These are phyloP conservation scores for Triticum timopheevii DNA, from an alignment of 176 grass and related monocot genomes.

Conservation along the genomic window DNA sequence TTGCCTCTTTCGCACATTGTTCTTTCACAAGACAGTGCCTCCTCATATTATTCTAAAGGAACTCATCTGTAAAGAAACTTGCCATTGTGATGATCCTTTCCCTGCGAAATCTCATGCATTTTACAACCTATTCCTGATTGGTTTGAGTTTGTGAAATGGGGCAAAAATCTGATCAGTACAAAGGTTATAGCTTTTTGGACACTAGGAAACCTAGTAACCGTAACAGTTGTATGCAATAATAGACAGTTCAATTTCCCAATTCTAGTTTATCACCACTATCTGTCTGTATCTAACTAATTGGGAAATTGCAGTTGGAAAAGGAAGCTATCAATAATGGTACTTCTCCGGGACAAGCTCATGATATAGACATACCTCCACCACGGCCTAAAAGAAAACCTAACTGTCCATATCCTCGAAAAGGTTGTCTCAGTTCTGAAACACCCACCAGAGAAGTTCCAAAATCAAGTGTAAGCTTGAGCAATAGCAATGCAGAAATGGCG, in stretches of 20 bases:
- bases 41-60: background rate
- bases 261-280: conserved; percentile 19
- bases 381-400: conserved; percentile 95
- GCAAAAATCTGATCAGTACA: background rate
- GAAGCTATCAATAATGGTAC: conserved; percentile 78
- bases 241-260: background rate
- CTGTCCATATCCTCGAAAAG: conserved; percentile 85
- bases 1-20: background rate
- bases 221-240: background rate
- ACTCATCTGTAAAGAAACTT: conserved; percentile 18
- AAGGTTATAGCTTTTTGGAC: background rate
- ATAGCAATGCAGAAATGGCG: conserved; percentile 38
- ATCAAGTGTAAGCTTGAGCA: conserved; percentile 37
- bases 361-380: conserved; percentile 95
- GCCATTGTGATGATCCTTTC: background rate
- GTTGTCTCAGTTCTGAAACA: conserved; percentile 35
- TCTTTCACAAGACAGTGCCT: background rate
- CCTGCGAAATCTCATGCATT: conserved; percentile 3
- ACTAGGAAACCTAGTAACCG: conserved; percentile 15
- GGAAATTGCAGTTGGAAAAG: conserved; percentile 89
- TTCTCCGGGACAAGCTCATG: conserved; percentile 68
- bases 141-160: conserved; percentile 23
- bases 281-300: conserved; percentile 43
- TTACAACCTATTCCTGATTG: background rate
- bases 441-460: conserved; percentile 35